Conservation (phyloP, 306 rosid species). For the Parietaria judaica region DNA sequence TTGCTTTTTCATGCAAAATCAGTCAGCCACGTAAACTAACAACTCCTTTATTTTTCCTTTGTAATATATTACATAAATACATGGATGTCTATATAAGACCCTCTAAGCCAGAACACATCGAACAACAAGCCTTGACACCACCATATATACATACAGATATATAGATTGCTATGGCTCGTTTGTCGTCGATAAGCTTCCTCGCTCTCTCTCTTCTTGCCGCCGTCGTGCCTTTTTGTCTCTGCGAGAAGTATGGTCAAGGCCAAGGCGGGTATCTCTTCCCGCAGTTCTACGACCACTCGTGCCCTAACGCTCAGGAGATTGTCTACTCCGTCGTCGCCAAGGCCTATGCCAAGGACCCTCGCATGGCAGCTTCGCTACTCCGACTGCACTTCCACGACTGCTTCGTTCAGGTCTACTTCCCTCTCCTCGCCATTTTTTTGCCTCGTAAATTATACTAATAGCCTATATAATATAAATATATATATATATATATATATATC, state of each 20-base stretch:
- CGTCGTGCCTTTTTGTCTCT: conserved; percentile 45
- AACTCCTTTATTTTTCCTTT: conserved; percentile 28
- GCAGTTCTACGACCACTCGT: conserved; percentile 62
- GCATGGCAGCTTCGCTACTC: conserved; percentile 76
- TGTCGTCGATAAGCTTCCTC: conserved; percentile 22
- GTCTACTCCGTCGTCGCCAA: conserved; percentile 57
- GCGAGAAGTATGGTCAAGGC: conserved; percentile 19
- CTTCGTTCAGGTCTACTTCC: conserved; percentile 57
- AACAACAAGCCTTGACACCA: conserved; percentile 9
- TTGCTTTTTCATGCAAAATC: conserved; percentile 18
- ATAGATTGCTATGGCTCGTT: conserved; percentile 30
- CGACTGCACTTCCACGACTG: conserved; percentile 91
- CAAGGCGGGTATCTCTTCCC: conserved; percentile 48
- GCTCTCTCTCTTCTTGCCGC: conserved; percentile 53
- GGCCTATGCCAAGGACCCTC: conserved; percentile 56
- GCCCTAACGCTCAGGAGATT: conserved; percentile 62
- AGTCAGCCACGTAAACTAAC: conserved; percentile 26
- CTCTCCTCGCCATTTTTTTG: too few relatives aligned
- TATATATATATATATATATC: background rate
- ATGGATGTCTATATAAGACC: conserved; percentile 32
- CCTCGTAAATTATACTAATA: too few relatives aligned
- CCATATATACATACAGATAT: background rate
- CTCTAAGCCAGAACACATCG: background rate
- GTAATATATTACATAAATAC: conserved; percentile 8
- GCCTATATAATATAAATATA: too few relatives aligned